Evolutionary conservation across 108 stramenopile species (phyloP).

Genomic region (Pinguiococcus pyrenoidosus): DNA sequence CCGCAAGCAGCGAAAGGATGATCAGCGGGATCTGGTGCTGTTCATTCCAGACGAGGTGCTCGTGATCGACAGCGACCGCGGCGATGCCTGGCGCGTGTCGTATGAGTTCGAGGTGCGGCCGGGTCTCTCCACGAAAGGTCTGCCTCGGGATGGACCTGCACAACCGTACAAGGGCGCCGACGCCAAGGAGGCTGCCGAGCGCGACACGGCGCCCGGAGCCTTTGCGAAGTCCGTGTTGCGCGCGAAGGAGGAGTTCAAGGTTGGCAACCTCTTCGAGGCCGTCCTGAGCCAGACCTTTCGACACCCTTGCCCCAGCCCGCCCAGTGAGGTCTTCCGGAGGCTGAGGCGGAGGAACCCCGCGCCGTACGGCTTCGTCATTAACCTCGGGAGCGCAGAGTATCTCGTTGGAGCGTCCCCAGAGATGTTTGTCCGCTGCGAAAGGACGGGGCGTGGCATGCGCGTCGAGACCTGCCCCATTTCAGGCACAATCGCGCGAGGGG

Average conservation of each 20-base stretch:
- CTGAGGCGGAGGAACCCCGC: constrained; percentile 76
- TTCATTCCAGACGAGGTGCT: constrained; percentile 81
- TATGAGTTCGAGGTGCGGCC: constrained; percentile 77
- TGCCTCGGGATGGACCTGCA: constrained; percentile 47
- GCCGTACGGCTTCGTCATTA: constrained; percentile 93
- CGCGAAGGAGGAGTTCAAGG: constrained; percentile 78
- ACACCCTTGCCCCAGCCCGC: constrained; percentile 34
- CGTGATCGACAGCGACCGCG: constrained; percentile 72
- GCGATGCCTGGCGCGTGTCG: constrained; percentile 73
- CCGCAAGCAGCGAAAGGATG: constrained; percentile 41
- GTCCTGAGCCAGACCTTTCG: constrained; percentile 87
- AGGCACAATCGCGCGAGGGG: constrained; percentile 91
- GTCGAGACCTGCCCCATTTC: constrained; percentile 97
- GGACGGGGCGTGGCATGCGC: constrained; percentile 61
- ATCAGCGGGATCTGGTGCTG: constrained; percentile 75
- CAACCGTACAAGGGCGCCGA: constrained; percentile 16
- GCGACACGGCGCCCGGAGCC: constrained; percentile 66
- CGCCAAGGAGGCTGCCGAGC: constrained; percentile 30
- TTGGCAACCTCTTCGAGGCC: constrained; percentile 90
- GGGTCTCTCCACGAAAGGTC: constrained; percentile 57
- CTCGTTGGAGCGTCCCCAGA: constrained; percentile 92
- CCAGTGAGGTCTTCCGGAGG: constrained; percentile 67
- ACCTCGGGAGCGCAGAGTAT: constrained; percentile 70
- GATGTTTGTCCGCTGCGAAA: constrained; percentile 94
- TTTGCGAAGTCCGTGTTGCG: constrained; percentile 64